These are phyloP conservation scores for Coniochaeta sp. DNA, from an alignment of 2,329 filamentous ascomycete species.

Conservation along the genomic window DNA sequence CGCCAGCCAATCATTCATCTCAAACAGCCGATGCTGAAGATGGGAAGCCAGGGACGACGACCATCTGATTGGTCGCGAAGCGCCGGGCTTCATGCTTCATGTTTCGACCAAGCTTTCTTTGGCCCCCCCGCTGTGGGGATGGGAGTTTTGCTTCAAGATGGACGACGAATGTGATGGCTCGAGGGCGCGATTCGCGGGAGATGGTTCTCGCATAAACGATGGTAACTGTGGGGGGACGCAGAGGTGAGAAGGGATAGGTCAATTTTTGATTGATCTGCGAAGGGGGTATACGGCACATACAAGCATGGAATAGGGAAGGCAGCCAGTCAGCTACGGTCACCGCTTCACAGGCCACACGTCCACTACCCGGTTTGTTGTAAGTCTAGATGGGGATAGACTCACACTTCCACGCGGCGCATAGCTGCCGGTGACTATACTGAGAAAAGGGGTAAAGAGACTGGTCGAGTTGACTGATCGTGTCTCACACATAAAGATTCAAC, in stretches of 20 bases:
- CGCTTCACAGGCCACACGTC: background rate
- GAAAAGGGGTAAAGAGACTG: background rate
- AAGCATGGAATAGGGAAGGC: background rate
- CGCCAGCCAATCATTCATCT: background rate
- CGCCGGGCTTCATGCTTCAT: background rate
- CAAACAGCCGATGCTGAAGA: background rate
- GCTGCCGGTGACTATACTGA: background rate
- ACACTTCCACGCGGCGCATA: background rate
- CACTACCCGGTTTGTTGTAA: background rate
- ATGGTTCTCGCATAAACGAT: background rate
- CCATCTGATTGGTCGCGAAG: background rate
- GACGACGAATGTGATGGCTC: background rate
- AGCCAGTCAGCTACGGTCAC: background rate
- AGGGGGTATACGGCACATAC: background rate
- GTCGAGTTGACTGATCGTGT: background rate
- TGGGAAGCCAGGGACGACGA: background rate
- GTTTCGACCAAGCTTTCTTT: no score
- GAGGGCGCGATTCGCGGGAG: background rate
- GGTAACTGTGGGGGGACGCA: background rate
- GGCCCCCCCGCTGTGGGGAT: no score
- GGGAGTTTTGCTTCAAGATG: background rate
- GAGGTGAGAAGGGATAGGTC: background rate
- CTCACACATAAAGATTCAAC: slow-evolving; percentile 5
- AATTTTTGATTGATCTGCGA: background rate
- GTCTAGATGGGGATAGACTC: background rate